Conservation (phyloP, 1,284 basidiomycete species). For the Moesziomyces parantarcticus region DNA sequence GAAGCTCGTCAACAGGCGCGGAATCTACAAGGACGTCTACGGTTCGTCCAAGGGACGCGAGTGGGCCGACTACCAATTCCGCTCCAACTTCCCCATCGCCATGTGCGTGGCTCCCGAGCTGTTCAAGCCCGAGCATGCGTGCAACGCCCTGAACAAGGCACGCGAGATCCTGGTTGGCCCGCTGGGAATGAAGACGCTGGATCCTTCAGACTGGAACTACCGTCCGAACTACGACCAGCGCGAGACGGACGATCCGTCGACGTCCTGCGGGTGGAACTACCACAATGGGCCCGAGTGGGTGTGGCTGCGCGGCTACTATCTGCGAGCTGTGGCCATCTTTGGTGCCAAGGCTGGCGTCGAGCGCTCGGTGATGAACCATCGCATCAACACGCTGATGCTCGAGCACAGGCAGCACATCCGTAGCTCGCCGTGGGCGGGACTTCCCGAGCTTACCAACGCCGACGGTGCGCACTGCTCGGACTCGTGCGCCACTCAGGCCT, state of each 20-base stretch:
- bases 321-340: constrained; percentile 78
- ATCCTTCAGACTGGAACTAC: constrained; percentile 61
- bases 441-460: constrained; percentile 63
- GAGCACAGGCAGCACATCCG: constrained; percentile 55
- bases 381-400: constrained; percentile 49
- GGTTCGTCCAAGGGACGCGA: constrained; percentile 72
- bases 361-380: constrained; percentile 44
- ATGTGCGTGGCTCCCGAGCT: constrained; percentile 97
- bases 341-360: constrained; percentile 67
- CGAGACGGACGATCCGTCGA: constrained; percentile 48
- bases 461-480: constrained; percentile 56
- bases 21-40: constrained; percentile 98
- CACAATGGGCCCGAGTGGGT: constrained; percentile 86
- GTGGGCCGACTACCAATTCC: constrained; percentile 92
- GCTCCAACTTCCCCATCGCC: constrained; percentile 86
- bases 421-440: constrained; percentile 55
- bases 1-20: constrained; percentile 83
- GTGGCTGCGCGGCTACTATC: constrained; percentile 93
- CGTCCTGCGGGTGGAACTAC: constrained; percentile 59
- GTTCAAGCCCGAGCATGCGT: constrained; percentile 83
- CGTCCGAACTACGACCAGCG: constrained; percentile 61
- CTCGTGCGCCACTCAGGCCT: constrained; percentile 62
- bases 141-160: constrained; percentile 71
- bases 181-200: constrained; percentile 62
- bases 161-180: constrained; percentile 51